Conservation (phyloP, 768 basidiomycete species). For the Jaapia argillacea region DNA sequence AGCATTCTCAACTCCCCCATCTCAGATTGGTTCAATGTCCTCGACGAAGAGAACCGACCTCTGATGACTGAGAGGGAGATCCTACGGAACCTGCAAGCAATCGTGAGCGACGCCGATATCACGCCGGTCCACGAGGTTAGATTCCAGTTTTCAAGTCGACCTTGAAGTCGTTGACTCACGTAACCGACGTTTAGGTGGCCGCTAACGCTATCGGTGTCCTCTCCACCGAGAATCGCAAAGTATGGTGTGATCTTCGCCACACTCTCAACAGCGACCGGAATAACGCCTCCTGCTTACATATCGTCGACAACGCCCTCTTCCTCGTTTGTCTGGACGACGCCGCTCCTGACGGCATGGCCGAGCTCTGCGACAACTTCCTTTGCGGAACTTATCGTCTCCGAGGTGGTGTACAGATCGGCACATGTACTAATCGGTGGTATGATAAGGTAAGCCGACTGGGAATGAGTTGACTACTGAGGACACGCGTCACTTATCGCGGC, state of each 20-base stretch:
- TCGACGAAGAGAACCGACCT: constrained; percentile 77
- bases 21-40: constrained; percentile 92
- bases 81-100: constrained; percentile 81
- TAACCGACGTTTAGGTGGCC: too few relatives aligned
- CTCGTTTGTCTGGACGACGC: constrained; percentile 88
- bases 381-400: constrained; percentile 84
- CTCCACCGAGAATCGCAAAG: constrained; percentile 89
- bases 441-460: constrained; percentile 61
- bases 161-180: too few relatives aligned
- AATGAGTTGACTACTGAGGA: too few relatives aligned
- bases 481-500: too few relatives aligned
- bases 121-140: constrained; percentile 62
- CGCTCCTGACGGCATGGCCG: constrained; percentile 54
- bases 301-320: constrained; percentile 88
- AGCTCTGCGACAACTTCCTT: constrained; percentile 85
- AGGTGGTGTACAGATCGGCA: constrained; percentile 86
- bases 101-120: constrained; percentile 81
- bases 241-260: constrained; percentile 73
- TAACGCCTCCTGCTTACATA: constrained; percentile 72
- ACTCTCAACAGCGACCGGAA: constrained; percentile 56
- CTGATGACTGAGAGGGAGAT: constrained; percentile 85
- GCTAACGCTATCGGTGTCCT: constrained; percentile 84
- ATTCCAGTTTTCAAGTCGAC: too few relatives aligned
- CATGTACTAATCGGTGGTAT: constrained; percentile 94
- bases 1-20: too few relatives aligned